Evolutionary conservation across 2,329 filamentous ascomycete genomes (phyloP), one percentile per base, ranked within the genome.

Genomic region (Neocatenulostroma microsporum): DNA sequence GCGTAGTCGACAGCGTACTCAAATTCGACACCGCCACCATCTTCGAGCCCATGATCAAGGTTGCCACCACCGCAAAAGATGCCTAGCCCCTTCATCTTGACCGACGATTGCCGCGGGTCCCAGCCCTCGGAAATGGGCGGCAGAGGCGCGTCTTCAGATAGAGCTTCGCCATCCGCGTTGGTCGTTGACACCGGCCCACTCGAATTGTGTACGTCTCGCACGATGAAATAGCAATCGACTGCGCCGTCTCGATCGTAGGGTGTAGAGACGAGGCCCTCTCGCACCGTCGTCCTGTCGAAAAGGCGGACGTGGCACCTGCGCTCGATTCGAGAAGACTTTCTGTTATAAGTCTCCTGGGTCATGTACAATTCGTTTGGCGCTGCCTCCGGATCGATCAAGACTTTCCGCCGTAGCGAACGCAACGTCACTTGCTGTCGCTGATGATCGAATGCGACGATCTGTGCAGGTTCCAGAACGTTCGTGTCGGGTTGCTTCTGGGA

Each of bases 11-110:
- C 79, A 0, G 76, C 76, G 66, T 75, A 82, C 3, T 68, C 64
- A 56, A 82, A 82, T 18, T 76, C 55, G 0, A 87, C 68, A 0
- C 68, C 76, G 1, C 78, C 76, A 1, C 75, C 76, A 36, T 87
- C 82, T 56, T 87, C 83, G 0, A 93, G 64, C 0, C 84, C 84
- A 20, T 82, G 70, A 4, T 84, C 84, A 34, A 91, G 77, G 35
- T 80, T 86, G 0, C 85, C 84, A 13, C 81, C 80, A 1, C 85
- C 85, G 46, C 80, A 85, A 50, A 85, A 93, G 0, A 91, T 62
- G 44, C 86, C 82, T 3, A 89, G 60, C 0, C 79, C 81, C 29
- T 20, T 41, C 3, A 57, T 33, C 13, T 44, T 47, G 9, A 21
- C 12, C 9, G 8, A 14, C 8, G 12, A 8, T 21, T 10, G 8